Base-by-base conservation (phyloP, 495 filamentous ascomycete genomes). In the Rostrohypoxylon terebratum region DNA sequence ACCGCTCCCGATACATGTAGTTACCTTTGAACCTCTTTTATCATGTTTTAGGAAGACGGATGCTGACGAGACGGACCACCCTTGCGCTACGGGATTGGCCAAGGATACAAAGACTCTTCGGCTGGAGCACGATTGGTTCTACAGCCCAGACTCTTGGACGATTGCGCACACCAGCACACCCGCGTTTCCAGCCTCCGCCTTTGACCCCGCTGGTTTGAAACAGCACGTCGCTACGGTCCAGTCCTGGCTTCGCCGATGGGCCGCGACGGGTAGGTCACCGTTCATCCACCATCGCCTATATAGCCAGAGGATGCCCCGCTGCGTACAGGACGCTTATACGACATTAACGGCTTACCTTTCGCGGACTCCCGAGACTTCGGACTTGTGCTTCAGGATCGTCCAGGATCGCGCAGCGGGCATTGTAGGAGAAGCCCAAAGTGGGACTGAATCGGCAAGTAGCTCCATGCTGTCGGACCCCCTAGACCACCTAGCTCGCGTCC, bases 251-350 rank as follows among this genome's bases (percentile, higher is more conserved):
- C 66, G 31, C 16, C 51, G 14, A n/a, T 81, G 77, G 77, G 61
- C 66, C 8, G 47, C 28, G 0, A 64, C 73, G 5, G 78, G 77
- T 9, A 68, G 74, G 47, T 77, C 61, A 38, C 71, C 76, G 4
- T 79, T 85, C 40, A 77, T 84, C 7, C 84, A 86, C 55, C 75
- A 71, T 3, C 76, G 74, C 20, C 50, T 84, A 8, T 83, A 83
- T 48, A 47, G 60, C 7, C 58, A 44, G 2, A 60, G 55, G 21
- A 68, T 82, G 31, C 81, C 83, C 0, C 59, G 48, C 0, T 65
- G 75, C 31, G 69, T 85, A 7, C 76, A 77, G 25, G 64, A 79
- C 54, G 69, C 74, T 74, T 71, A 72, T 31, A 71, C 79, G 20
- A 16, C 67, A 62, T n/a, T 77, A 69, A 21, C 76, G 14, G 55